Evolutionary conservation across 257 asterid genomes (phyloP), one percentile per base, ranked within the genome.

Genomic region (Scutellaria galericulata): DNA sequence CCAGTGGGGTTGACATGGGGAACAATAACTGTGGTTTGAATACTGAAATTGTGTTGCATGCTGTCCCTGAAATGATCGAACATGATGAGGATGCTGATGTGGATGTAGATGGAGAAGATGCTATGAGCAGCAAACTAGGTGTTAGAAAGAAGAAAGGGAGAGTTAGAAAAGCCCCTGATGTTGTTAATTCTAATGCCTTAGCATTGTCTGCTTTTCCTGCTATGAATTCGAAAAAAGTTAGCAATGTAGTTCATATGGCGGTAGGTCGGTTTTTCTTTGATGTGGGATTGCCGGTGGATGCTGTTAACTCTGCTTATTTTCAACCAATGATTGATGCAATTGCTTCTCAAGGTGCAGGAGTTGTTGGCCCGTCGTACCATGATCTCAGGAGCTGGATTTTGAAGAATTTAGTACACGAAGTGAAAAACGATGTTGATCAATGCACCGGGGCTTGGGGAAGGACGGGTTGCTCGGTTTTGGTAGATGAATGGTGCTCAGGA

Each of bases 321-420:
- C 91, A 88, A 62, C 98, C 91, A 1, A 94, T 94, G 99, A 64
- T 94, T 56, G 99, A 91, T 50, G 96, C 89, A 7, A 88, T 94
- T 45, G 85, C 96, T 76, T 88, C 91, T 3, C 89, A 87, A 60
- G 93, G 88, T 15, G 53, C 72, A 20, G 85, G 83, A 50, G 83
- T 82, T 48, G 77, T 69, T 40, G 97, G 87, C 15, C 99, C 99
- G 24, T 76, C 97, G 20, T 87, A 83, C 64, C 95, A 88, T 68
- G 98, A 94, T 65, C 90, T 94, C 48, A 83, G 95, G 77, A 83
- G 88, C 83, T 83, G 86, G 85, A 77, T 91, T 73, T 82, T 88
- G 86, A 91, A 86, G 82, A 86, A 75, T 69, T 65, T 85, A 4
- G 87, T 90, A 75, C 93, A 89, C 56, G 99, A 94, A 80, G 85